Conservation (phyloP, 169 alveolate species). For the Theileria parva region DNA sequence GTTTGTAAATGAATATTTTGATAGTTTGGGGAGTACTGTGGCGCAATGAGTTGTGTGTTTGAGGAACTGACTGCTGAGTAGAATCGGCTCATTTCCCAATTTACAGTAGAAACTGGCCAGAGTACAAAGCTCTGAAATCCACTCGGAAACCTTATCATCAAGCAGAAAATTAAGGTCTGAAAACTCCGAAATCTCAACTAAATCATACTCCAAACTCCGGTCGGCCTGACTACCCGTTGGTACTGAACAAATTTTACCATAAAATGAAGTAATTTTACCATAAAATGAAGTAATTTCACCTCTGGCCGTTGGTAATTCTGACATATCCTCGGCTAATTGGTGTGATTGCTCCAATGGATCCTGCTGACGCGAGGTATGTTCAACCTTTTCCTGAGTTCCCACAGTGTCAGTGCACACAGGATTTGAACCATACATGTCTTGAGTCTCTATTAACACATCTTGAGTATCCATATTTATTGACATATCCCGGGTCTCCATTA, state of each 20-base stretch:
- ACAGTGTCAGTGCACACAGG: too few species aligned
- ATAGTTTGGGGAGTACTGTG: neutral
- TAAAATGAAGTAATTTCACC: neutral
- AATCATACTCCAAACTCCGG: constrained; percentile 12
- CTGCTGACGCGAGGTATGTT: too few species aligned
- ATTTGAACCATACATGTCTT: too few species aligned
- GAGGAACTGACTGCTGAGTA: neutral
- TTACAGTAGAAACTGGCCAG: constrained; percentile 19
- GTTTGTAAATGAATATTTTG: neutral
- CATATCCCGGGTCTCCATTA: too few species aligned
- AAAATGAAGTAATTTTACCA: neutral
- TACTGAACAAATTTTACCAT: neutral
- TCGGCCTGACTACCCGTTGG: neutral
- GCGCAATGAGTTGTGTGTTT: neutral
- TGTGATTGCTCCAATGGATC: too few species aligned
- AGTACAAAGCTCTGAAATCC: constrained; percentile 52
- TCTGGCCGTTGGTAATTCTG: neutral
- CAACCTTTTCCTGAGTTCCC: too few species aligned
- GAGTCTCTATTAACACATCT: too few species aligned
- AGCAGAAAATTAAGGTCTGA: constrained; percentile 6
- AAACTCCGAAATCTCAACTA: constrained; percentile 6
- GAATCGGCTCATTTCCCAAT: constrained; percentile 19
- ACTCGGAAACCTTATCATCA: constrained; percentile 18
- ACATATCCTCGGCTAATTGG: neutral
- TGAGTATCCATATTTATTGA: too few species aligned